Percentiles rank a stretch among this genome's conserved stretches.
phyloP scores from a whole-genome alignment of 257 asterid genomes.

The Echium plantagineum region DNA sequence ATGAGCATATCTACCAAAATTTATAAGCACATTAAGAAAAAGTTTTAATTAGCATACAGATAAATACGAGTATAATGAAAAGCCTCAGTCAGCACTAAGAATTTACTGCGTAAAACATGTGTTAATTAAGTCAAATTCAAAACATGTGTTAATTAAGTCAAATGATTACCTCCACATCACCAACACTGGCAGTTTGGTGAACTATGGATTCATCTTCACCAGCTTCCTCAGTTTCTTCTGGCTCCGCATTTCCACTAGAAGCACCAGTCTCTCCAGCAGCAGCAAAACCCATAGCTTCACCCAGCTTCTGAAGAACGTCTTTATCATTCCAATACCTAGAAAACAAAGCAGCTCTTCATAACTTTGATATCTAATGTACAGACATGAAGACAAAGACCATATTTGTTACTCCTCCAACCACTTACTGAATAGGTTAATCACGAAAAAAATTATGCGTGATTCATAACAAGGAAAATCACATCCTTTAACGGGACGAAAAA shows the following conservation, averaged over 20 bases:
- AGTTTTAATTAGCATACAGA: too few relatives aligned
- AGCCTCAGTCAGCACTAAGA: background rate
- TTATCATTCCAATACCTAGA: slow-evolving; percentile 88
- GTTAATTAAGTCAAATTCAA: background rate
- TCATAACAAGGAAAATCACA: too few relatives aligned
- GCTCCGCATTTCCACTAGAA: slow-evolving; percentile 26
- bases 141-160: background rate
- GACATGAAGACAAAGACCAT: too few relatives aligned
- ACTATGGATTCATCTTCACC: slow-evolving; percentile 16
- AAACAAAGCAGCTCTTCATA: slow-evolving; percentile 1
- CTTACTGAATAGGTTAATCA: too few relatives aligned
- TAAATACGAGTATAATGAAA: too few relatives aligned
- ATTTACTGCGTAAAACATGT: background rate
- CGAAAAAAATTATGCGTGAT: too few relatives aligned
- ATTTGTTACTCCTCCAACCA: too few relatives aligned
- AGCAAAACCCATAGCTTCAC: slow-evolving; percentile 63
- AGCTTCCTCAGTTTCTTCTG: slow-evolving; percentile 17
- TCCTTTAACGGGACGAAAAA: too few relatives aligned
- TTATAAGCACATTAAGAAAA: too few relatives aligned
- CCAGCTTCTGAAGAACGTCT: slow-evolving; percentile 53
- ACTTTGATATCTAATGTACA: too few relatives aligned
- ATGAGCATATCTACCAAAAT: background rate
- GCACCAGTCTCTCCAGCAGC: slow-evolving; percentile 31
- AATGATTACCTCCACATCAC: slow-evolving; percentile 43
- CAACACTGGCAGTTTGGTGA: slow-evolving; percentile 15